phyloP scores from a whole-genome alignment of 2,329 filamentous ascomycete genomes.

The Ophidiomyces ophidiicola region DNA sequence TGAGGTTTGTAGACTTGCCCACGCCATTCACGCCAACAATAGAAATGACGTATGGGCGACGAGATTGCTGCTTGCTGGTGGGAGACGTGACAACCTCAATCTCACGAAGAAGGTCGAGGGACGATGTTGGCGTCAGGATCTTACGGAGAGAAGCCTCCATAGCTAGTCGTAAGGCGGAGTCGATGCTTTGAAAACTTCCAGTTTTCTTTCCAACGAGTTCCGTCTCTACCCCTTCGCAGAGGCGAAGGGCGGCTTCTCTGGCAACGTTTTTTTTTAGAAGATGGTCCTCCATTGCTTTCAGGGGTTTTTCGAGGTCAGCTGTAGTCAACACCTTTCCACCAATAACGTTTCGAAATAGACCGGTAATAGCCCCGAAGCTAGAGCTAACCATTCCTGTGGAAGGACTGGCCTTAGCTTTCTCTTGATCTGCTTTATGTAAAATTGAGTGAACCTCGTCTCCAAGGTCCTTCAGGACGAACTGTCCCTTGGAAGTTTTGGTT shows the following conservation, averaged over 20 bases:
- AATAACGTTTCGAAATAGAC: conserved; percentile 86
- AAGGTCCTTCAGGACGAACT: conserved; percentile 86
- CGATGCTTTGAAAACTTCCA: conserved; percentile 77
- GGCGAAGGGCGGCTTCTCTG: conserved; percentile 76
- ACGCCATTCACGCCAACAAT: conserved; percentile 98
- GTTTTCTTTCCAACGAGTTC: conserved; percentile 87
- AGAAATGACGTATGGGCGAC: conserved; percentile 88
- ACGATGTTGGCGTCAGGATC: conserved; percentile 91
- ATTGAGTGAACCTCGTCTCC: conserved; percentile 90
- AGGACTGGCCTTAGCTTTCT: conserved; percentile 38
- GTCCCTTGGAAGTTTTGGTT: conserved; percentile 68
- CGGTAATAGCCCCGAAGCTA: conserved; percentile 68
- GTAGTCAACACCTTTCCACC: conserved; percentile 87
- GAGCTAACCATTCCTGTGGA: conserved; percentile 61
- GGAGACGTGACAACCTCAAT: conserved; percentile 69
- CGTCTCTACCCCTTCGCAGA: conserved; percentile 83
- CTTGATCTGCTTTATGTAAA: conserved; percentile 63
- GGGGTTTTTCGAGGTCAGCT: conserved; percentile 76
- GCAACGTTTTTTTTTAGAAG: conserved; percentile 92
- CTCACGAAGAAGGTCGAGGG: conserved; percentile 84
- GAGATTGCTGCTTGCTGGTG: conserved; percentile 48
- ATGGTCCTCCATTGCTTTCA: conserved; percentile 94
- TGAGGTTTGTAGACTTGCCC: conserved; percentile 93
- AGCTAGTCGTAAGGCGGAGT: conserved; percentile 66
- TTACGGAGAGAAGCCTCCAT: conserved; percentile 89